Conservation (phyloP, 2,329 filamentous ascomycete genomes). For the Endothia cerciana region DNA sequence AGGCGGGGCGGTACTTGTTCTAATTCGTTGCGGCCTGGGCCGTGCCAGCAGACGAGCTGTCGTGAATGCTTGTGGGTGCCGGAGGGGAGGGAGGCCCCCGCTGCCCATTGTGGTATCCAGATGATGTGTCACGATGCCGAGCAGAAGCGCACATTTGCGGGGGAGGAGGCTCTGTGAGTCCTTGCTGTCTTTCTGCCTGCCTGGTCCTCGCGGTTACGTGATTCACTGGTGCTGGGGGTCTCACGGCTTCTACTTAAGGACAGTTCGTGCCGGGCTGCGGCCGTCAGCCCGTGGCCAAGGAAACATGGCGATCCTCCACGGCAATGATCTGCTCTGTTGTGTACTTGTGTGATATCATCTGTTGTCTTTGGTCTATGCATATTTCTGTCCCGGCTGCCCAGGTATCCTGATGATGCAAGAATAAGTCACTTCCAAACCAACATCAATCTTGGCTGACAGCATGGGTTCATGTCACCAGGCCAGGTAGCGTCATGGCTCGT, state of each 20-base stretch:
- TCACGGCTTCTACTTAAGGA: neutral
- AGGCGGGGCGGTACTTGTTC: too few relatives aligned
- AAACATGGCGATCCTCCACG: neutral
- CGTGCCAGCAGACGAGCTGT: too few relatives aligned
- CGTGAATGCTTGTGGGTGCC: too few relatives aligned
- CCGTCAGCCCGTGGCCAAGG: neutral
- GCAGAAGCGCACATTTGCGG: neutral
- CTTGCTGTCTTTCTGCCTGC: neutral
- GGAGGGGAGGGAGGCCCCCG: too few relatives aligned
- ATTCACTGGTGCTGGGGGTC: neutral
- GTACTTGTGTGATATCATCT: slow-evolving; percentile 14
- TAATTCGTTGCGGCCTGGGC: neutral
- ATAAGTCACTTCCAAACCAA: neutral
- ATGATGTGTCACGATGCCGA: slow-evolving; percentile 3
- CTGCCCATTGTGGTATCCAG: slow-evolving; percentile 4
- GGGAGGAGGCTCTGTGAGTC: neutral
- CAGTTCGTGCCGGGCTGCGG: neutral
- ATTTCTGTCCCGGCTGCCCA: slow-evolving; percentile 1
- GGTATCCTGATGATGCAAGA: neutral
- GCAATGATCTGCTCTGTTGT: neutral
- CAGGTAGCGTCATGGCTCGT: slow-evolving; percentile 9
- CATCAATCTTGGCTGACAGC: slow-evolving; percentile 6
- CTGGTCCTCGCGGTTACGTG: neutral
- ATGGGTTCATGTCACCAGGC: neutral
- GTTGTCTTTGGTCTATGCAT: slow-evolving; percentile 6